Evolutionary conservation across 1,139 yeast genomes (phyloP), one percentile per base, ranked within the genome.

Genomic region (Protomyces inouyei): DNA sequence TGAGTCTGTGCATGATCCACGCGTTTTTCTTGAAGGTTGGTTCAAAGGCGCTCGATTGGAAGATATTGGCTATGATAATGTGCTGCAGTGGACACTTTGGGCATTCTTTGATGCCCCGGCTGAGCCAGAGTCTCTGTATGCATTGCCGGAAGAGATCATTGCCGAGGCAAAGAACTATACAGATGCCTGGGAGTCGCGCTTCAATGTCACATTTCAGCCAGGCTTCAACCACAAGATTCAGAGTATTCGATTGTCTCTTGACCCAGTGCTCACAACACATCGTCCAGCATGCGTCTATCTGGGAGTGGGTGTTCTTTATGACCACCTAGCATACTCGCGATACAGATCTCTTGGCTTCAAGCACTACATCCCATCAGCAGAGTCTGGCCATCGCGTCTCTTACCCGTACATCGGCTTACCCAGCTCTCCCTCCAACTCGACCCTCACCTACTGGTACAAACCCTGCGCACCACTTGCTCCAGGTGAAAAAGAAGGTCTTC

Each of bases 71-170:
- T 40, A 59, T n/a, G 66, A 52, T 16, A 64, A 64, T 28, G 40
- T 64, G 46, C 23, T 43, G 21, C 64, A 64, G 23, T 64, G 61
- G 64, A n/a, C 55, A 28, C 51, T 60, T 25, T 64, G 66, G 66
- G 66, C 66, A 32, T 60, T 64, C 53, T 64, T 64, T 57, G 55
- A 64, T 40, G 14, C 21, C 18, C 55, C 48, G n/a, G 45, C 61
- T 10, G 54, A 57, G n/a, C 64, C 61, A 18, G 38, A 32, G n/a
- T 40, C 37, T 14, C 10, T 55, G 36, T 32, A 48, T 10, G 57
- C 54, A 12, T 51, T 54, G 28, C 51, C 46, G 10, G 38, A 54
- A 38, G 55, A 54, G 14, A 52, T 51, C 10, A 1, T 28, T 10
- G 45, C 37, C n/a, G 65, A 59, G 46, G 37, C 52, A 6, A 36